Conservation (phyloP, 371 early-diverging fungal genomes). For the Rhizopus delemar region DNA sequence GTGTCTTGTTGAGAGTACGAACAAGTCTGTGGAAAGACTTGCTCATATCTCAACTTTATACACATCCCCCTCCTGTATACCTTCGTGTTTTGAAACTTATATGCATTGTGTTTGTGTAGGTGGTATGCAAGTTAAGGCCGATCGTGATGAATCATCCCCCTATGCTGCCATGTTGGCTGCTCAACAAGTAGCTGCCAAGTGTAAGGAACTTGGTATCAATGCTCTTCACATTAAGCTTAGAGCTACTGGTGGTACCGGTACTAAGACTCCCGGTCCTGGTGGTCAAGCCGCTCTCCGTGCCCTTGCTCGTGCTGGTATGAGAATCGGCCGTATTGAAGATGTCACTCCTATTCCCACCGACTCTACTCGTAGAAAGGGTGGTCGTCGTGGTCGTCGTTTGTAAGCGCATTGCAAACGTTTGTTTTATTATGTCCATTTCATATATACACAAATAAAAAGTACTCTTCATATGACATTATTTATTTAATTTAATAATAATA, state of each 20-base stretch:
- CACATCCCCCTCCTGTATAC: too few relatives aligned
- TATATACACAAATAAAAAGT: too few relatives aligned
- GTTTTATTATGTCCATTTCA: too few relatives aligned
- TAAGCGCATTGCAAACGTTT: slow-evolving; percentile 44
- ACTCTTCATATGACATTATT: too few relatives aligned
- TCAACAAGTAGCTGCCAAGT: slow-evolving; percentile 98
- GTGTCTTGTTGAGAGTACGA: too few relatives aligned
- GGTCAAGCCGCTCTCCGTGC: slow-evolving; percentile 99
- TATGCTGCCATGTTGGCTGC: slow-evolving; percentile 99
- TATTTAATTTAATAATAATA: too few relatives aligned
- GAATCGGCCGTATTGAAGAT: slow-evolving; percentile 99
- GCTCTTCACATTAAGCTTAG: slow-evolving; percentile 99
- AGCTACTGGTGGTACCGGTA: slow-evolving; percentile 99
- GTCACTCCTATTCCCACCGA: slow-evolving; percentile 99
- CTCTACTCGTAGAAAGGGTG: slow-evolving; percentile 99
- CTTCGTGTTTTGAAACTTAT: neutral
- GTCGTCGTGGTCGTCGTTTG: slow-evolving; percentile 99
- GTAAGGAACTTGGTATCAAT: slow-evolving; percentile 99
- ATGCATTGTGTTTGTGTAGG: slow-evolving; percentile 26
- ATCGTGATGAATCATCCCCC: slow-evolving; percentile 99
- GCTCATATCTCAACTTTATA: too few relatives aligned
- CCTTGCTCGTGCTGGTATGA: slow-evolving; percentile 98
- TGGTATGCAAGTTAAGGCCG: slow-evolving; percentile 99
- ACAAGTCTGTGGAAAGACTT: too few relatives aligned
- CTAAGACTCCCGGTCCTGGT: slow-evolving; percentile 99